A percentile compares a stretch with the other conserved stretches of the same genome.
Conservation (phyloP, 1,139 yeast genomes). For the Taiozyma sp. region DNA sequence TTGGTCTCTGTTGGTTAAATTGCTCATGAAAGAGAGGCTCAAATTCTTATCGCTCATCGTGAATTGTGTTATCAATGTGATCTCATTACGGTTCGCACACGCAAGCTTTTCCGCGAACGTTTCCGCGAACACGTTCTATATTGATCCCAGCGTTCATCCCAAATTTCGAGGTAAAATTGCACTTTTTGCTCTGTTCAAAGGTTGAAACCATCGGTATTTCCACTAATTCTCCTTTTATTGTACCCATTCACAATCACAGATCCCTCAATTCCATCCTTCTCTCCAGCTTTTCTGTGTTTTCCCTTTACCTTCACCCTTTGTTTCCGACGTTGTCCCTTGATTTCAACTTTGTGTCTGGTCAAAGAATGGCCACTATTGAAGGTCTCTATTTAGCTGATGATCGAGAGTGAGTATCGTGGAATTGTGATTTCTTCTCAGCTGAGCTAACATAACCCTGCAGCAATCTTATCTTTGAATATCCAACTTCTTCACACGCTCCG, state of each 20-base stretch:
- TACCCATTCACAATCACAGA: not conserved
- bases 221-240: not conserved
- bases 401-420: constrained; percentile 32
- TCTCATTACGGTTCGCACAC: too few relatives aligned
- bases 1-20: not conserved
- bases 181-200: not conserved
- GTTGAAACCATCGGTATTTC: not conserved
- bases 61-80: too few relatives aligned
- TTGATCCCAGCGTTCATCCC: not conserved
- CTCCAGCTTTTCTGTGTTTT: not conserved
- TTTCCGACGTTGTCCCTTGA: not conserved
- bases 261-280: not conserved
- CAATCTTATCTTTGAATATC: constrained; percentile 52
- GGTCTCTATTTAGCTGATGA: constrained; percentile 63
- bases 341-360: not conserved
- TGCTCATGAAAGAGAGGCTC: too few relatives aligned
- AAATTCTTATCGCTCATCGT: too few relatives aligned
- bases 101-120: not conserved
- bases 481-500: constrained; percentile 47
- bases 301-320: not conserved
- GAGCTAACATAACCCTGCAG: constrained; percentile 21
- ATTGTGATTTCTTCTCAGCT: not conserved
- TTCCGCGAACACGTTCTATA: not conserved
- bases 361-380: constrained; percentile 40
- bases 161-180: not conserved